Base-by-base conservation (phyloP, 2,329 filamentous ascomycete species). In the Didymella pomorum region DNA sequence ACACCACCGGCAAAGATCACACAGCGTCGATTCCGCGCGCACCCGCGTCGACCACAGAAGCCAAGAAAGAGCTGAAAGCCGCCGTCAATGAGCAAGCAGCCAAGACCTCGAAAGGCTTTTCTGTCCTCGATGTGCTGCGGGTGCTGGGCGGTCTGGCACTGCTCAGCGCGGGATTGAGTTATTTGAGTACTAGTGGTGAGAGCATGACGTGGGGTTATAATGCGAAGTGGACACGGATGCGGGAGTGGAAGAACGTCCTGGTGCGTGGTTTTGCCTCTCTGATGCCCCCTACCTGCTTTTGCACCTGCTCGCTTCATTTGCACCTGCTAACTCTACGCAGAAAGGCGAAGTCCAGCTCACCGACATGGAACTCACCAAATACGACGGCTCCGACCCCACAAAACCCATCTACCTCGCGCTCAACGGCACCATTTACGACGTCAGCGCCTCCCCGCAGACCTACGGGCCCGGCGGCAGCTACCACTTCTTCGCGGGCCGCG, bases 351-450 rank as follows among this genome's bases (percentile, higher is more conserved):
- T 91, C 49, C 80, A 84, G 73, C 83, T 98, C 37, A 97, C 92
- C 1, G 89, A 90, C 56, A 81, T 83, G 20, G 83, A 97, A 76
- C 88, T 99, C 47, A 76, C 84, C 44, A 76, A 81, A 49, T 96
- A 90, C 83, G 89, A 96, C 79, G 96, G 95, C 79, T 84, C 81
- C 57, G 88, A 97, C 77, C 81, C 87, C 10, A 76, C 79, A 8
- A 87, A 89, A 59, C 95, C 95, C 7, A 87, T 98, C 75, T 96
- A 97, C 81, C 85, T 99, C 55, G 92, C 93, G 62, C 87, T 99
- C 71, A 94, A 95, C 80, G 89, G 90, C 71, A 91, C 87, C 57
- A 91, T 96, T 79, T 95, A 90, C 83, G 92, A 96, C 77, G 92
- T 96, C 39, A 86, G 86, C n/a, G 79, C 83, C 28, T 88, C 87